phyloP scores from a whole-genome alignment of 1,284 basidiomycete species.

The Chondrostereum purpureum region DNA sequence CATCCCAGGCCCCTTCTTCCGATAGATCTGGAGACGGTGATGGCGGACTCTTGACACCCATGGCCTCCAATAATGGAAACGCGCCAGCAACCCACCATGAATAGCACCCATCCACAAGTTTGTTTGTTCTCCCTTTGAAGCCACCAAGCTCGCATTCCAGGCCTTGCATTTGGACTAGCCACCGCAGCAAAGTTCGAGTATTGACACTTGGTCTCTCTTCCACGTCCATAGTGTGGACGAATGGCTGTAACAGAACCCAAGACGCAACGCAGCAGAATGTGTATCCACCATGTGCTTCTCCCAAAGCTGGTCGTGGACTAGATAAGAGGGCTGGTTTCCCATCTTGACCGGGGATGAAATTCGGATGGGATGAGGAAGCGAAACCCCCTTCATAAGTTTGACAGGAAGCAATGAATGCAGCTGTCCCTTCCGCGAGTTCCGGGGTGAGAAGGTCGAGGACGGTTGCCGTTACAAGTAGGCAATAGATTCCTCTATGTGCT shows the following conservation, averaged over 20 bases:
- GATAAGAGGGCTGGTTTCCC: slow-evolving; percentile 25
- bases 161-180: slow-evolving; percentile 88
- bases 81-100: slow-evolving; percentile 97
- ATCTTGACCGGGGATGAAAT: slow-evolving; percentile 29
- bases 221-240: slow-evolving; percentile 20
- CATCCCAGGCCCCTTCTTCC: slow-evolving; percentile 47
- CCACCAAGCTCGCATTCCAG: slow-evolving; percentile 81
- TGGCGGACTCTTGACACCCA: slow-evolving; percentile 33
- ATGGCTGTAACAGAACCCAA: slow-evolving; percentile 72
- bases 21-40: not conserved
- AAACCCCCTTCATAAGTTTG: slow-evolving; percentile 99
- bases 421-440: slow-evolving; percentile 67
- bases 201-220: slow-evolving; percentile 43
- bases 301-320: slow-evolving; percentile 58
- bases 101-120: slow-evolving; percentile 98
- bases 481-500: slow-evolving; percentile 46
- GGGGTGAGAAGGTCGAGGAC: slow-evolving; percentile 75
- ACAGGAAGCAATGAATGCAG: slow-evolving; percentile 69
- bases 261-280: slow-evolving; percentile 88
- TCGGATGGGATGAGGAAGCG: slow-evolving; percentile 75
- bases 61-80: slow-evolving; percentile 75
- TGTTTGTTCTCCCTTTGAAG: slow-evolving; percentile 92
- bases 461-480: slow-evolving; percentile 36
- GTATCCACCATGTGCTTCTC: slow-evolving; percentile 98
- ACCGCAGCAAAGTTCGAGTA: slow-evolving; percentile 60